Evolutionary conservation across 75 land plant genomes (phyloP), one percentile per base, ranked within the genome.

Genomic region (Picea glauca): DNA sequence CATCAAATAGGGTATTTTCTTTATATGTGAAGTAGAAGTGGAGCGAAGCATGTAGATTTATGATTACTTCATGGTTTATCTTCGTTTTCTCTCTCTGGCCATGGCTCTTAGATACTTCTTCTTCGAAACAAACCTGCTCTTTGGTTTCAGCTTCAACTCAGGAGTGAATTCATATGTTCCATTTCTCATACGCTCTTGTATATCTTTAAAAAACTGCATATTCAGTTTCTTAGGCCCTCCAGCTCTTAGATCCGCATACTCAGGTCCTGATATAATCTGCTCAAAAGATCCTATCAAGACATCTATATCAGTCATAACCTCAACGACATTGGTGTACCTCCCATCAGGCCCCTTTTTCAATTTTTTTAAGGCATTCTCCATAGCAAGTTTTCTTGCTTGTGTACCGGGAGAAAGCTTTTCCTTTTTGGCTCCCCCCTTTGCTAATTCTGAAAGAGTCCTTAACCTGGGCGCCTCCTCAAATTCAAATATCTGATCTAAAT

Each of bases 291-390:
- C 92, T 50, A 92, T 87, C 1, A 92, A 76, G 54, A 92, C 84
- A 70, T 92, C 90, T 21, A 90, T 33, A 60, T 92, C 94, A 74
- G 87, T 90, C 82, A 88, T 82, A 1, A 90, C 92, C 61, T 92
- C 94, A 84, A 86, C 83, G 11, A 92, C 94, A 85, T 92, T 92
- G 0, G 78, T 90, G 62, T 90, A 92, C 13, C 94, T 86, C 70
- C 94, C 94, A 80, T 92, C 94, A 33, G 94, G 90, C 17, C 94
- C 94, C 70, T 88, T 92, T 62, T 90, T 90, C 63, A 92, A 76
- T 74, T 92, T 92, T 62, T 90, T 90, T 32, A 92, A 76, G 7
- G 92, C 92, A 79, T 90, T 88, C 62, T 90, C 83, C 21, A 90
- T 88, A 3, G 90, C 90, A 72, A 88, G 76, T 76, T 88, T 90